phyloP scores from a whole-genome alignment of 1,139 yeast genomes.

The Blastobotrys serpentis region DNA sequence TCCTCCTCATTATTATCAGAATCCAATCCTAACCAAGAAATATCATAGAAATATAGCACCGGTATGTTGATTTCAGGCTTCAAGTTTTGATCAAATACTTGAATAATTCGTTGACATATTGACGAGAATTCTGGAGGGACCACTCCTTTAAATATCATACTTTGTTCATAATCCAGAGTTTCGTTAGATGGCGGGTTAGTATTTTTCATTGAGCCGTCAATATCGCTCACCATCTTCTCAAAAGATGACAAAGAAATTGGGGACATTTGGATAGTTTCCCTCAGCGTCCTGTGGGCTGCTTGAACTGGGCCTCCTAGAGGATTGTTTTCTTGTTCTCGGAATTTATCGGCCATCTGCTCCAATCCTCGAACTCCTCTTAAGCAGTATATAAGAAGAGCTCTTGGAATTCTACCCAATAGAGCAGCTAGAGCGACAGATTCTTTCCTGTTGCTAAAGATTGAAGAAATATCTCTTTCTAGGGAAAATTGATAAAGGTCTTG shows the following conservation, averaged over 20 bases:
- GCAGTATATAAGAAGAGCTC: slow-evolving; percentile 67
- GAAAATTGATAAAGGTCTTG: slow-evolving; percentile 55
- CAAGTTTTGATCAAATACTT: slow-evolving; percentile 32
- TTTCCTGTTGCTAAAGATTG: slow-evolving; percentile 17
- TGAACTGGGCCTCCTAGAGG: slow-evolving; percentile 21
- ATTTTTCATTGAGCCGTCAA: slow-evolving; percentile 44
- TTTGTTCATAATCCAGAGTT: slow-evolving; percentile 55
- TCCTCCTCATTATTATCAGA: slow-evolving; percentile 17
- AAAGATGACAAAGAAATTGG: slow-evolving; percentile 60
- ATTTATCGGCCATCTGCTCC: slow-evolving; percentile 48
- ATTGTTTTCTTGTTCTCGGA: slow-evolving; percentile 38
- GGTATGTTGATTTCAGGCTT: slow-evolving; percentile 36
- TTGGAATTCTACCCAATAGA: slow-evolving; percentile 62
- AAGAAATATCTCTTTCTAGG: slow-evolving; percentile 19
- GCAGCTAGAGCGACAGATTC: slow-evolving; percentile 35
- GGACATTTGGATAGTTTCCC: slow-evolving; percentile 51
- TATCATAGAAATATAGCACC: slow-evolving; percentile 64
- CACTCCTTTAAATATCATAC: slow-evolving; percentile 61
- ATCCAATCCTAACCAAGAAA: slow-evolving; percentile 64
- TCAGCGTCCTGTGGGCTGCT: slow-evolving; percentile 40
- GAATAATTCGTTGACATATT: slow-evolving; percentile 40
- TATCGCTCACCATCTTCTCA: slow-evolving; percentile 61
- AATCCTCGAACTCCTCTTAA: slow-evolving; percentile 68
- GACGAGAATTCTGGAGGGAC: slow-evolving; percentile 50
- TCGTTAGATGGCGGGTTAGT: slow-evolving; percentile 6